Evolutionary conservation across 192 early-diverging fungal genomes (phyloP), one percentile per base, ranked within the genome.

Genomic region (Spinellus fusiger): DNA sequence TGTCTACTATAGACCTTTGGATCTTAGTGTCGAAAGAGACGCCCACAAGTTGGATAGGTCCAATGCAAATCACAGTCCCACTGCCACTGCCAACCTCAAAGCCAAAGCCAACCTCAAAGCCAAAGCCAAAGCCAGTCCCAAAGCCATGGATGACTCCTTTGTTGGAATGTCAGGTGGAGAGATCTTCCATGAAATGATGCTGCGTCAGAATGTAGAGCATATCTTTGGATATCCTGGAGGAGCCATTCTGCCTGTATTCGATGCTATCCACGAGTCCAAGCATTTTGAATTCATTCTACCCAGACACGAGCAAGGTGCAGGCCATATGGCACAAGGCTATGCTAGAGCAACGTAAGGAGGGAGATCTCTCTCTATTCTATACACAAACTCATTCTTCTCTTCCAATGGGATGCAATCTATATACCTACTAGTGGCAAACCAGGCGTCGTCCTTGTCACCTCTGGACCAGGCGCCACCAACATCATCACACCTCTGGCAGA

Each of bases 141-240:
- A 34, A 53, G 31, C 47, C 61, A 82, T 79, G 66, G 92, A 95
- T 71, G 75, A 80, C 62, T 88, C 89, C 31, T 94, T 97, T 75
- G 86, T 98, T 5, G 96, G 96, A 29, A 88, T 93, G 85, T 91
- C 93, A 25, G 96, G 96, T 54, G 96, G 96, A 46, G 86, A 97
- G 75, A 97, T 98, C 71, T 96, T 98, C 69, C 96, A 98, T 79
- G 92, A 97, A 69, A 97, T 97, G 96, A 94, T 98, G 93, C 75
- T 95, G 54, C 80, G 92, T 38, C 93, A 96, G 50, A 83, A 80
- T 52, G 96, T 98, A 31, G 88, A 94, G 69, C 88, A 91, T 57
- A 79, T 98, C 40, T 98, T 98, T 83, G 96, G 96, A 15, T 98
- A 98, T 70, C 96, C 96, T 22, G 96, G 95, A 56, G 95, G 96